Evolutionary conservation across 805 yeast genomes (phyloP), one percentile per base, ranked within the genome.

Genomic region (Kregervanrija pseudodelftensis): DNA sequence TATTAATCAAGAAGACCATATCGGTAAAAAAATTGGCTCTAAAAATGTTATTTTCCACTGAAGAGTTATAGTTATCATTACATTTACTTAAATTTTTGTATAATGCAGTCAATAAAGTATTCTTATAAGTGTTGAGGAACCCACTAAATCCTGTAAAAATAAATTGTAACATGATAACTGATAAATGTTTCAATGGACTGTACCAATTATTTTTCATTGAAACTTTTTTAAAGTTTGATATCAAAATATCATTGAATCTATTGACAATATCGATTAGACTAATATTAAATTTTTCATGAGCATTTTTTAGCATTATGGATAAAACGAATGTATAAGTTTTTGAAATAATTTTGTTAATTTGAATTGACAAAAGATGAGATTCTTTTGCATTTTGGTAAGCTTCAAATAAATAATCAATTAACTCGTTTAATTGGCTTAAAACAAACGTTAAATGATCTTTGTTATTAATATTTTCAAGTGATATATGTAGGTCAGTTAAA

Each of bases 31-130:
- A 66, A 41, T 56, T 60, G 0, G 68, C 66, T 28, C 44, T 57
- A 47, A 64, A 64, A 5, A 51, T 41, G 4, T 58, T 53, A 31
- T 56, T 54, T 30, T 62, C 66, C 17, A 64, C 57, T 11, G 63
- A 55, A 1, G 59, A 47, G 36, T 62, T 63, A 44, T 61, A 63
- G 36, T 64, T 59, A 40, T 63, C 69, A 40, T 60, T 55, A 30
- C 63, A 58, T 42, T 66, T 66, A 30, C 42, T 55, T 36, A 65
- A 33, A 45, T 63, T 60, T 45, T 61, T 64, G 46, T 66, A 65
- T 8, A 57, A 31, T 5, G 56, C 35, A 8, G 60, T 60, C 22
- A 64, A 44, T 17, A 65, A 33, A 8, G 52, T 50, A 22, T 39
- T 42, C 42, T 66, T 66, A 43, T 43, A 54, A 10, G 62, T 57